Percentiles rank a stretch among this genome's conserved stretches.
Evolutionary conservation across 1,139 yeast species (phyloP).

Genomic region (Candida sanyaensis): DNA sequence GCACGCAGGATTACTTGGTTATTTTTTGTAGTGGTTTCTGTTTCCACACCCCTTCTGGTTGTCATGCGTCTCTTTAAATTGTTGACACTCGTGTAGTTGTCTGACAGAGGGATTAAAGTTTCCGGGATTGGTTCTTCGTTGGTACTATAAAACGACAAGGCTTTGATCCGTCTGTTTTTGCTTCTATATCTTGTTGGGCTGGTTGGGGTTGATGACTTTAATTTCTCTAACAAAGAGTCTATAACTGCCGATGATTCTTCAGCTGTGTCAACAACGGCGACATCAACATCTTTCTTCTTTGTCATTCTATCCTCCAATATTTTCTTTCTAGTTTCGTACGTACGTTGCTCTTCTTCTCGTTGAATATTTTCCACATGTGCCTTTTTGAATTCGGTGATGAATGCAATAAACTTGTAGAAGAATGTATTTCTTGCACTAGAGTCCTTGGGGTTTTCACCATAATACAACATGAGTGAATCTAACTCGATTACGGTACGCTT

Average conservation of each 20-base stretch:
- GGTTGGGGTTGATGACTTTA: conserved; percentile 34
- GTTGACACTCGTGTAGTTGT: conserved; percentile 30
- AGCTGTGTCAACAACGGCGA: conserved; percentile 17
- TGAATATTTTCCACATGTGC: conserved; percentile 51
- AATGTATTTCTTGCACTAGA: conserved; percentile 40
- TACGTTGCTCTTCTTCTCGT: conserved; percentile 47
- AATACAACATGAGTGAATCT: conserved; percentile 66
- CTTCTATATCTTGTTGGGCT: conserved; percentile 17
- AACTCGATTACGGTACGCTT: conserved; percentile 55
- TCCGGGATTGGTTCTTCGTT: conserved; percentile 9
- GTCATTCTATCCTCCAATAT: conserved; percentile 30
- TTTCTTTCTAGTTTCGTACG: conserved; percentile 40
- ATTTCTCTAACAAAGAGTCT: conserved; percentile 39
- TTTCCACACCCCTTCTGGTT: conserved; percentile 24
- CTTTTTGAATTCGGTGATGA: conserved; percentile 43
- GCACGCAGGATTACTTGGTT: conserved; percentile 40
- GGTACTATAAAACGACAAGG: conserved; percentile 38
- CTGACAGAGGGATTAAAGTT: neutral
- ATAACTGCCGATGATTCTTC: conserved; percentile 31
- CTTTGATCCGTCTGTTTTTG: conserved; percentile 32
- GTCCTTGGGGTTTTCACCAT: conserved; percentile 79
- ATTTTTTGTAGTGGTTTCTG: conserved; percentile 13
- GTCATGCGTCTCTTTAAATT: conserved; percentile 41
- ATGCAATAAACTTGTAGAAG: conserved; percentile 37
- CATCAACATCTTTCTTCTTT: conserved; percentile 14